Conservation (phyloP, 2,329 filamentous ascomycete species). For the Truncatella angustata region DNA sequence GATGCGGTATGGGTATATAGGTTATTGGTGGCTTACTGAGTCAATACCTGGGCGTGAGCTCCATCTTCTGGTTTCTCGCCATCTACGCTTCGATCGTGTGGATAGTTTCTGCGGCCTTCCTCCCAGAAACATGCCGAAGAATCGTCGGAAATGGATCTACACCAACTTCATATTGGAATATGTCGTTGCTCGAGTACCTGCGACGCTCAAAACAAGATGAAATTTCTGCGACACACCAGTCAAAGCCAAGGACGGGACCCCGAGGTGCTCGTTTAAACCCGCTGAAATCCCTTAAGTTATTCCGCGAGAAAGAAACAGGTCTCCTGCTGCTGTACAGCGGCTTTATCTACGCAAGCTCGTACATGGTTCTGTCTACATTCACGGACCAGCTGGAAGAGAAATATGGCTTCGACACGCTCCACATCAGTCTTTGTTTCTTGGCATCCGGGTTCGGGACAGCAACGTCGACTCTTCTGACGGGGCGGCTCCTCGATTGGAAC, state of each 20-base stretch:
- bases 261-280: constrained; percentile 41
- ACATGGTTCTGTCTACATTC: constrained; percentile 50
- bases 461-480: constrained; percentile 46
- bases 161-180: not conserved
- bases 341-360: constrained; percentile 54
- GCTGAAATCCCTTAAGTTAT: constrained; percentile 49
- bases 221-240: constrained; percentile 11
- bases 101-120: constrained; percentile 35
- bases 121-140: constrained; percentile 20
- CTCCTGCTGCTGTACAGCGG: constrained; percentile 50
- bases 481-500: constrained; percentile 61
- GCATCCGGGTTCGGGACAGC: constrained; percentile 51
- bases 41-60: constrained; percentile 47
- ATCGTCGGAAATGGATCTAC: constrained; percentile 11
- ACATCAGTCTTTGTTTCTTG: constrained; percentile 51
- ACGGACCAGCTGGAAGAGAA: constrained; percentile 47
- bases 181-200: not conserved
- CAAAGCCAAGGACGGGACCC: constrained; percentile 30
- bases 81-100: constrained; percentile 34
- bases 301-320: constrained; percentile 55
- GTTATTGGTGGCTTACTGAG: constrained; percentile 43
- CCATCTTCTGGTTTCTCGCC: constrained; percentile 52
- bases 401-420: constrained; percentile 47
- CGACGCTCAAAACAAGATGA: constrained; percentile 41
- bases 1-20: constrained; percentile 29